Conservation (phyloP, 208 protist genomes). For the Leishmania martiniquensis region DNA sequence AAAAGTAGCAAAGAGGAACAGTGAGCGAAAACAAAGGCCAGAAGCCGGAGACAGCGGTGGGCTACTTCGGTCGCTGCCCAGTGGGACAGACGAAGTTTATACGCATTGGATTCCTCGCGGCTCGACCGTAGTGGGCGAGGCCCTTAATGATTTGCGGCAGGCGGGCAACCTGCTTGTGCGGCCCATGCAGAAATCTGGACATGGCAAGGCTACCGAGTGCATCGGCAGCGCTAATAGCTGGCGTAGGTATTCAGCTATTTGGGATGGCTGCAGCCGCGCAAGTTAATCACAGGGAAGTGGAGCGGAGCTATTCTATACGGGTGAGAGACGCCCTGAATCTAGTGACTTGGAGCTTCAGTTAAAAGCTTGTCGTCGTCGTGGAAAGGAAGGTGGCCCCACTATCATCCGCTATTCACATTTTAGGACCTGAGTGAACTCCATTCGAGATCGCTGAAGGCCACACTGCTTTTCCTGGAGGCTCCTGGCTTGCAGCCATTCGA, state of each 20-base stretch:
- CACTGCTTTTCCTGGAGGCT: slow-evolving; percentile 12
- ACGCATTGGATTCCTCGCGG: slow-evolving; percentile 32
- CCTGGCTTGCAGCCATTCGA: slow-evolving; percentile 35
- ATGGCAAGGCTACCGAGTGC: slow-evolving; percentile 28
- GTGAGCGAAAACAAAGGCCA: not conserved
- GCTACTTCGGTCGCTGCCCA: slow-evolving; percentile 21
- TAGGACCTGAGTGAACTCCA: slow-evolving; percentile 16
- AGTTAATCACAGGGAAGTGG: slow-evolving; percentile 14
- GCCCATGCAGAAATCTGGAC: slow-evolving; percentile 29
- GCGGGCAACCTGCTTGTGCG: slow-evolving; percentile 22
- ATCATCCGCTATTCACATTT: slow-evolving; percentile 21
- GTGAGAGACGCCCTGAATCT: slow-evolving; percentile 25
- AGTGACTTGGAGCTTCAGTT: slow-evolving; percentile 17
- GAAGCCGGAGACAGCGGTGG: slow-evolving; percentile 23
- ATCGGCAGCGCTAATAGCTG: slow-evolving; percentile 37
- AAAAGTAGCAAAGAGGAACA: not conserved
- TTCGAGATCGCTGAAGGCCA: slow-evolving; percentile 12
- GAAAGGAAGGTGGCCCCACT: slow-evolving; percentile 15
- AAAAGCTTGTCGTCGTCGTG: slow-evolving; percentile 10
- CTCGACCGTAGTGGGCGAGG: slow-evolving; percentile 34
- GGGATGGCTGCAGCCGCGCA: slow-evolving; percentile 27
- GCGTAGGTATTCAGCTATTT: slow-evolving; percentile 30
- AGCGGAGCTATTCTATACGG: slow-evolving; percentile 22
- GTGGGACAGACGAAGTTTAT: slow-evolving; percentile 30
- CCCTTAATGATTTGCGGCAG: slow-evolving; percentile 21